Percentiles rank a stretch among this genome's conserved stretches.
Conservation (phyloP, 306 rosid species). For the Dryas octopetala region DNA sequence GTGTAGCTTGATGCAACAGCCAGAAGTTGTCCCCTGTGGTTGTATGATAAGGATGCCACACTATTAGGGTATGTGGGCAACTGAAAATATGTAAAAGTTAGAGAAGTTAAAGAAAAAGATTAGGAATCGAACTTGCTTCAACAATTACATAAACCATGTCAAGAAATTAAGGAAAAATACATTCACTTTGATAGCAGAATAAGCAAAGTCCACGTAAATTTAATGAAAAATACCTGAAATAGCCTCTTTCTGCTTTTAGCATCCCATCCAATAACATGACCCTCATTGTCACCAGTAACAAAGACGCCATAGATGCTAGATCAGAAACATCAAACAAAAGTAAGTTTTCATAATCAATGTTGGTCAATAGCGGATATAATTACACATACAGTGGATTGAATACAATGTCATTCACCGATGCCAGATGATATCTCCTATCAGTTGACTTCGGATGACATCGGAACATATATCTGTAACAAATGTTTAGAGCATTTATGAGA, state of each 20-base stretch:
- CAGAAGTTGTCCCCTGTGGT: constrained; percentile 61
- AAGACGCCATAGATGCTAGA: constrained; percentile 54
- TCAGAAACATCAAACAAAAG: constrained; percentile 26
- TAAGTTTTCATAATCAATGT: constrained; percentile 18
- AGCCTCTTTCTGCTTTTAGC: constrained; percentile 59
- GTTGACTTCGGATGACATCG: constrained; percentile 81
- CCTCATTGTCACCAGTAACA: constrained; percentile 79
- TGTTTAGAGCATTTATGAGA: constrained; percentile 26
- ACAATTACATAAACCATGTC: neutral
- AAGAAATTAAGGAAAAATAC: neutral
- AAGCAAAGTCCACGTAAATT: neutral
- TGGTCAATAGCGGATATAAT: constrained; percentile 21
- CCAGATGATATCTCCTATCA: constrained; percentile 56
- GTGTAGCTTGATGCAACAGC: constrained; percentile 87
- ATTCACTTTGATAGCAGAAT: neutral
- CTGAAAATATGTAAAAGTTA: constrained; percentile 40
- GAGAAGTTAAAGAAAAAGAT: constrained; percentile 2
- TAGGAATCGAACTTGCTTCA: neutral
- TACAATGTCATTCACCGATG: constrained; percentile 74
- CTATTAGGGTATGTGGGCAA: constrained; percentile 70
- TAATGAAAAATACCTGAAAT: constrained; percentile 50
- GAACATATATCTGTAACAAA: constrained; percentile 61
- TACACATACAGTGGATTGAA: constrained; percentile 76
- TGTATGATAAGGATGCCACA: constrained; percentile 70
- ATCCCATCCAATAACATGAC: constrained; percentile 71